Conservation (phyloP, 768 basidiomycete genomes). For the Mrakia blollopis region DNA sequence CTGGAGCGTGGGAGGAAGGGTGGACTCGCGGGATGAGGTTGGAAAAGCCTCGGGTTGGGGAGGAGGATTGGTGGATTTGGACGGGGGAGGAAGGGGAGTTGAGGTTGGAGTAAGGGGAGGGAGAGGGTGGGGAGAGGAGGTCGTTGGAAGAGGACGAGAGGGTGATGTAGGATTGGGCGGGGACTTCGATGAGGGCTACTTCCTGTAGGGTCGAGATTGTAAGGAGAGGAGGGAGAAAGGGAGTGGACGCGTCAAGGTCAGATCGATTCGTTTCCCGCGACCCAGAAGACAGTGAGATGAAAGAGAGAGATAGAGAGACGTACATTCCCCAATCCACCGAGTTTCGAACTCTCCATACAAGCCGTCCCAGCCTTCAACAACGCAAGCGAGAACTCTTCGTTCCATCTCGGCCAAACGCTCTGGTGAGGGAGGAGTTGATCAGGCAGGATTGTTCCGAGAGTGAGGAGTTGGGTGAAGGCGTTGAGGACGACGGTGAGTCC, state of each 20-base stretch:
- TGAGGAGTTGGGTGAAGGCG: conserved; percentile 14
- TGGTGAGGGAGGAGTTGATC: conserved; percentile 17
- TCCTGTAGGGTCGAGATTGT: neutral
- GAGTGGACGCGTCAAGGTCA: neutral
- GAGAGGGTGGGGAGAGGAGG: neutral
- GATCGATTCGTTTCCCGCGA: no score
- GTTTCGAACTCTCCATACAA: neutral
- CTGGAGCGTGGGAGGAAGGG: neutral
- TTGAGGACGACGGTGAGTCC: conserved; percentile 25
- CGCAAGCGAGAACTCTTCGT: conserved; percentile 25
- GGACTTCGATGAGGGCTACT: conserved; percentile 7
- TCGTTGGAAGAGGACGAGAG: neutral
- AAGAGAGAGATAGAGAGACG: neutral
- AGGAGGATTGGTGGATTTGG: neutral
- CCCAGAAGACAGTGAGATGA: neutral
- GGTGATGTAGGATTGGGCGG: conserved; percentile 2
- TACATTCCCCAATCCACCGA: conserved; percentile 8
- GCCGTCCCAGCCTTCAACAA: conserved; percentile 4
- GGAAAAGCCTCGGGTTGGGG: neutral
- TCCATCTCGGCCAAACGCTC: neutral
- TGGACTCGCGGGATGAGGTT: neutral
- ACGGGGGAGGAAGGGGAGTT: neutral
- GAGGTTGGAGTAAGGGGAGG: neutral
- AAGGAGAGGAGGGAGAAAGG: neutral
- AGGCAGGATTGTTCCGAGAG: conserved; percentile 1